Evolutionary conservation across 495 filamentous ascomycete species (phyloP).

Genomic region (Jackrogersella multiformis): DNA sequence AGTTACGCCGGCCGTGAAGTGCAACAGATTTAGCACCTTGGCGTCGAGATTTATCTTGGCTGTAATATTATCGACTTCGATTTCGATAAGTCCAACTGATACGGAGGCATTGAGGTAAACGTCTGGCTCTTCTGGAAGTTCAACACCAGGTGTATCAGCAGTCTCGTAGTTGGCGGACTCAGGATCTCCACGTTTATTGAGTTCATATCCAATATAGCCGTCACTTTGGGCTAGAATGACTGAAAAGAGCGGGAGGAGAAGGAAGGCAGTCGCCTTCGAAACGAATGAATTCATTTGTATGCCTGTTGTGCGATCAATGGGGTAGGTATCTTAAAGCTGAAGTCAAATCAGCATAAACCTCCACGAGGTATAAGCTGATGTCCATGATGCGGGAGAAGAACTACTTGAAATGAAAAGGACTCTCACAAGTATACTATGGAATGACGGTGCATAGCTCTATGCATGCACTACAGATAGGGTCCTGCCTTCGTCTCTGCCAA

Average conservation of each 20-base stretch:
- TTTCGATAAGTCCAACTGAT: constrained; percentile 60
- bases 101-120: constrained; percentile 66
- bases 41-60: constrained; percentile 68
- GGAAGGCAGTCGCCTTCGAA: constrained; percentile 39
- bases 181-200: constrained; percentile 58
- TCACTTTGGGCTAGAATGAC: constrained; percentile 38
- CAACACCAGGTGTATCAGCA: constrained; percentile 56
- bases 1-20: constrained; percentile 66
- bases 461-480: constrained; percentile 12
- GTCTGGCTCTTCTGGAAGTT: constrained; percentile 56
- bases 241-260: constrained; percentile 35
- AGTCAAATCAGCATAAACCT: constrained; percentile 4
- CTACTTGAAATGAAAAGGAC: constrained; percentile 22
- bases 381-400: not conserved
- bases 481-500: not conserved
- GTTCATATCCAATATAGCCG: constrained; percentile 65
- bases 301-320: not conserved
- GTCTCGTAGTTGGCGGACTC: constrained; percentile 61
- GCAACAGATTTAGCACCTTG: constrained; percentile 63
- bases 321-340: not conserved
- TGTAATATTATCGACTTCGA: constrained; percentile 65
- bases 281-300: constrained; percentile 35
- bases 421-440: not conserved
- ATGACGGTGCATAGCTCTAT: not conserved
- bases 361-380: not conserved